Evolutionary conservation across 352 stramenopile species (phyloP).

Genomic region (Hyaloperonospora arabidopsidis): DNA sequence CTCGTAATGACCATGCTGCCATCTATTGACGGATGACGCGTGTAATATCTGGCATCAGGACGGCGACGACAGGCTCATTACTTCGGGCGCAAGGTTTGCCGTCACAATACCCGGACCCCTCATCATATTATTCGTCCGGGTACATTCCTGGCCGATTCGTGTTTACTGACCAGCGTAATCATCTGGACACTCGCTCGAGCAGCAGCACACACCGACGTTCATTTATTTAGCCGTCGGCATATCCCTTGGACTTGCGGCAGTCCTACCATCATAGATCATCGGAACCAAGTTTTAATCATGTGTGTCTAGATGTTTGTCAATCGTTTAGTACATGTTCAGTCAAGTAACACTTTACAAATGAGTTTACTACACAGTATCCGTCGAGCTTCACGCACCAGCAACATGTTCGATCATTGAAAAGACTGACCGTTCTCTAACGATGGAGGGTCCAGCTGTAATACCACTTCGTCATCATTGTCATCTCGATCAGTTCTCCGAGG

Average conservation of each 20-base stretch:
- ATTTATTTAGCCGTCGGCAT: too few species aligned
- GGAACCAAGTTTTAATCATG: constrained; percentile 14
- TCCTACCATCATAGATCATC: too few species aligned
- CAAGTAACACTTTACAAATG: constrained; percentile 22
- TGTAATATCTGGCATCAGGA: constrained; percentile 13
- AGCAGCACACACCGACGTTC: constrained; percentile 13
- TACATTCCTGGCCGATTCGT: constrained; percentile 13
- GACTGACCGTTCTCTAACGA: constrained; percentile 15
- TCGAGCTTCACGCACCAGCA: constrained; percentile 5
- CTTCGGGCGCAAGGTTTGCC: constrained; percentile 18
- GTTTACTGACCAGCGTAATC: constrained; percentile 12
- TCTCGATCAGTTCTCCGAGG: constrained; percentile 5
- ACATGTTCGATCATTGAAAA: not conserved
- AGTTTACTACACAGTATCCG: constrained; percentile 15
- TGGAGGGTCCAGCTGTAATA: constrained; percentile 12
- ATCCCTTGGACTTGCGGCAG: too few species aligned
- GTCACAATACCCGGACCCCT: constrained; percentile 13
- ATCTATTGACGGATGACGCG: constrained; percentile 24
- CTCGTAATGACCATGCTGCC: constrained; percentile 10
- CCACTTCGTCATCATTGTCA: constrained; percentile 12
- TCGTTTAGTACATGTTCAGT: constrained; percentile 17
- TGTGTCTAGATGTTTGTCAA: constrained; percentile 18
- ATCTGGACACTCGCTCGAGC: constrained; percentile 9
- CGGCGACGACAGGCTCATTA: constrained; percentile 21
- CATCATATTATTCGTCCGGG: constrained; percentile 13